These are phyloP conservation scores for Colletotrichum shisoi DNA, from an alignment of 2,329 filamentous ascomycete species.

Conservation along the genomic window DNA sequence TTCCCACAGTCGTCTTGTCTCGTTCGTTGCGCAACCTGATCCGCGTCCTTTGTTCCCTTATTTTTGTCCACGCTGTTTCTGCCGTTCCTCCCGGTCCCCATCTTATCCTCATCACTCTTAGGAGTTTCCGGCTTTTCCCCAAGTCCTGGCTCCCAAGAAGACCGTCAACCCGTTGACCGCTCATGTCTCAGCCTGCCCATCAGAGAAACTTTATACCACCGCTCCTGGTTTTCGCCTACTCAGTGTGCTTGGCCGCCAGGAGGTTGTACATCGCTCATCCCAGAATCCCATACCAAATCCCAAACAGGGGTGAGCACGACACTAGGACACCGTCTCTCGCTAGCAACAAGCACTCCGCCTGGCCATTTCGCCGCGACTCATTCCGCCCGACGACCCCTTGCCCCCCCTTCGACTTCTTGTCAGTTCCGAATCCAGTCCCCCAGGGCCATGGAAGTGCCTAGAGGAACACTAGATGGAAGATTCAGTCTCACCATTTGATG, in stretches of 20 bases:
- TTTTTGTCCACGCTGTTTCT: constrained; percentile 5
- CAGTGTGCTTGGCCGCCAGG: neutral
- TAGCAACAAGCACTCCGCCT: neutral
- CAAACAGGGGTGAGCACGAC: neutral
- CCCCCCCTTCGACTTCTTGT: neutral
- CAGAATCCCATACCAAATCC: neutral
- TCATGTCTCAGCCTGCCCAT: neutral
- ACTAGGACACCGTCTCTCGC: neutral
- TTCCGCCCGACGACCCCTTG: constrained; percentile 1
- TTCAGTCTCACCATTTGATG: constrained; percentile 1
- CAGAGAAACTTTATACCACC: neutral
- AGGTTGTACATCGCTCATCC: neutral
- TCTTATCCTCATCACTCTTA: neutral
- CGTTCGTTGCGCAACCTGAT: neutral
- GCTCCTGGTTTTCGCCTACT: neutral
- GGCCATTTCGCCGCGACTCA: neutral
- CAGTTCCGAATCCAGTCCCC: neutral
- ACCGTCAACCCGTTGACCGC: neutral
- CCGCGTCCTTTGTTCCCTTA: constrained; percentile 3
- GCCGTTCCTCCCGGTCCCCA: neutral
- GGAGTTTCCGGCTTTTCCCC: neutral
- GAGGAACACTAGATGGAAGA: constrained; percentile 1
- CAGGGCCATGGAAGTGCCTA: constrained; percentile 2
- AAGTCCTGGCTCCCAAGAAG: neutral
- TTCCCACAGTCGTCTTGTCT: neutral